Evolutionary conservation across 129 eudicot species (phyloP).

Genomic region (Ambrosia trifida): DNA sequence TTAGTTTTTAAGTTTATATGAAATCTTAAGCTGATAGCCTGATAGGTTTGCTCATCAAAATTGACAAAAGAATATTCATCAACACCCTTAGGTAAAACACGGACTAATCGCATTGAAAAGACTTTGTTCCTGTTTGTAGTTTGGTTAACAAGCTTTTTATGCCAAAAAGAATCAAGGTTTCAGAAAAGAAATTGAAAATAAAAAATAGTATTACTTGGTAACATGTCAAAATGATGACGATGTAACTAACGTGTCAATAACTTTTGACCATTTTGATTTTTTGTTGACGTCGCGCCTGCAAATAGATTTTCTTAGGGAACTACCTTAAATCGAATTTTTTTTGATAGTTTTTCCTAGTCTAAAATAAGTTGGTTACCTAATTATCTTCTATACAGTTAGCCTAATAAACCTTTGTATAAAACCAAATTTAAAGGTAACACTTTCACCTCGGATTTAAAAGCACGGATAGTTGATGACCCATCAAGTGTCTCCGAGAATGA

Average conservation of each 20-base stretch:
- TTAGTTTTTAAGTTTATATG: neutral
- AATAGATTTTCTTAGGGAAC: neutral
- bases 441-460: slow-evolving; percentile 78
- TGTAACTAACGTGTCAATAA: neutral
- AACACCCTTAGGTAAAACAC: slow-evolving; percentile 1
- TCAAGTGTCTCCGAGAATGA: slow-evolving; percentile 91
- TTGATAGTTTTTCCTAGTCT: neutral
- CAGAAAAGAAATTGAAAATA: neutral
- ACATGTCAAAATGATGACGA: neutral
- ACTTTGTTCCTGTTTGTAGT: neutral
- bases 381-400: neutral
- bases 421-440: slow-evolving; percentile 8
- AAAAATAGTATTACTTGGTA: neutral
- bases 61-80: neutral
- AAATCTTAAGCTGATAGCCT: slow-evolving; percentile 2
- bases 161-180: neutral
- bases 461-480: slow-evolving; percentile 89
- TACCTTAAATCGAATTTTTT: neutral
- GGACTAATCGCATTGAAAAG: neutral
- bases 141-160: neutral
- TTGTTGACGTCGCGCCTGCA: neutral
- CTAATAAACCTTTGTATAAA: slow-evolving; percentile 1
- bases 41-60: slow-evolving; percentile 2
- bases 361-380: neutral
- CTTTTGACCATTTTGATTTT: slow-evolving; percentile 3